phyloP scores from a whole-genome alignment of 2,329 filamentous ascomycete species.

The Polytolypa hystricis region DNA sequence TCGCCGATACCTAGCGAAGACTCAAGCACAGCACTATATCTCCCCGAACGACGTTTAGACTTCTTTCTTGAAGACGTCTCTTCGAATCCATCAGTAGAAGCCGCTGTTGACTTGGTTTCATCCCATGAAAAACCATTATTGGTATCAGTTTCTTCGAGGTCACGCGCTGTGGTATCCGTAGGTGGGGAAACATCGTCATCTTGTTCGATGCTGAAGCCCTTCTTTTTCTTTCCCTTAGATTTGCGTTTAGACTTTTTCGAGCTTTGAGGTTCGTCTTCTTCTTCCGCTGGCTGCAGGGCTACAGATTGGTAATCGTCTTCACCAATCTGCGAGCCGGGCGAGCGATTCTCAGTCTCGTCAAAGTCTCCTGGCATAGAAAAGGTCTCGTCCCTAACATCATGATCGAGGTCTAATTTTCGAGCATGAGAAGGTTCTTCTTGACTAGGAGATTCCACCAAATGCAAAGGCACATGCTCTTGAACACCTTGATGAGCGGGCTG shows the following conservation, averaged over 20 bases:
- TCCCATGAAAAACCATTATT: background rate
- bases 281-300: conserved; percentile 1
- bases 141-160: conserved; percentile 1
- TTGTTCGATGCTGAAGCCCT: no score
- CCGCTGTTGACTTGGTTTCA: no score
- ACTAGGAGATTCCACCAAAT: no score
- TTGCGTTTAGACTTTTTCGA: conserved; percentile 11
- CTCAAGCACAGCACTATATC: conserved; percentile 13
- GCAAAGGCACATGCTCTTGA: no score
- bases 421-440: no score
- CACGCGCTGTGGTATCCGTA: no score
- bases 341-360: background rate
- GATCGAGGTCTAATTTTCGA: no score
- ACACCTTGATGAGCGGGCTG: no score
- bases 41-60: conserved; percentile 17
- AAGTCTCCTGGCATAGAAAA: background rate
- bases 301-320: no score
- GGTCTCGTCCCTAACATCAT: background rate
- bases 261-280: conserved; percentile 2
- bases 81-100: no score
- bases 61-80: conserved; percentile 12
- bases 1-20: conserved; percentile 24
- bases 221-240: conserved; percentile 11
- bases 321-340: background rate
- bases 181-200: no score